Evolutionary conservation across 2,329 filamentous ascomycete genomes (phyloP), one percentile per base, ranked within the genome.

Genomic region (Venturia effusa): DNA sequence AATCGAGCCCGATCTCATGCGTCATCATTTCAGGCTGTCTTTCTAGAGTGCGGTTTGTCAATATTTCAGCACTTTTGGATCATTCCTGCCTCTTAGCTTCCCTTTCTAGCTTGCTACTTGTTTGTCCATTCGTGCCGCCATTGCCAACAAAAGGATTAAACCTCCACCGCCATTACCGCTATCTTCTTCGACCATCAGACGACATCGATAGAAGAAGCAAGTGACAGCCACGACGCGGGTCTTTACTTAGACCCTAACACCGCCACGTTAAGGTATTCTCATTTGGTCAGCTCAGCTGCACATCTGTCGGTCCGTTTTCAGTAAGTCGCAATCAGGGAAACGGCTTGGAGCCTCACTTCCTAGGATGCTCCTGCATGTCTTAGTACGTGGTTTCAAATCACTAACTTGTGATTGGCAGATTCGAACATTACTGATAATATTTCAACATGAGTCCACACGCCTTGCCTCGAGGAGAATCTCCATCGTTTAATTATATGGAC

Each of bases 401-500:
- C 45, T 51, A 11, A 51, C 45, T 51, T 51, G 22, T 51, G 45
- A 51, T 51, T 51, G 45, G 45, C 45, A 51, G 45, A 51, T 27
- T 51, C 45, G 22, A 24, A 48, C 5, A 24, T 51, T 27, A 51
- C 5, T 4, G 45, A 51, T 11, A 1, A 27, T 5, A 10, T 11
- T n/a, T 51, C 45, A 51, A 27, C 4, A 60, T 60, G 59, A 43
- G 37, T 40, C 59, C 59, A 27, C 59, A 60, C 40, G 59, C 59
- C 15, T 37, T 40, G 34, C 59, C 59, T 40, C n/a, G n/a, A 37
- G 19, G 17, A 27, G 17, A 37, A 40, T 27, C 34, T 30, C 34
- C 37, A 40, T 60, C 59, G 17, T 57, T n/a, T 30, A 17, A 32
- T 30, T n/a, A 34, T 22, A 57, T 34, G 51, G 15, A 57, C 51